phyloP scores from a whole-genome alignment of 495 filamentous ascomycete species.

The Penicillium herquei region DNA sequence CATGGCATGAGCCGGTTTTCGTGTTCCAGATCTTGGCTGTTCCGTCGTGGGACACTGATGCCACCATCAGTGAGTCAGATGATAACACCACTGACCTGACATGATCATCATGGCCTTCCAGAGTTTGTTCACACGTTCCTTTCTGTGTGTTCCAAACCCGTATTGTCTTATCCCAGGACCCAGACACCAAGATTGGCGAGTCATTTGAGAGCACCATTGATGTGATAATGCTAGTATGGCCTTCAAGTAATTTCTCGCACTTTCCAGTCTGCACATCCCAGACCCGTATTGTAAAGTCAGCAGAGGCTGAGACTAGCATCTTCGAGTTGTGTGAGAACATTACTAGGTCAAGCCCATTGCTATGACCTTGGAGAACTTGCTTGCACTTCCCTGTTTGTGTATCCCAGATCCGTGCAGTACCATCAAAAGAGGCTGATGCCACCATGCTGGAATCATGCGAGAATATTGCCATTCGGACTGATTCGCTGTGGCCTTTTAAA shows the following conservation, averaged over 20 bases:
- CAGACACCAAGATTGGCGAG: constrained; percentile 20
- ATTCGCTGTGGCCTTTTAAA: too few relatives aligned
- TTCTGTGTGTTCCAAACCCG: constrained; percentile 14
- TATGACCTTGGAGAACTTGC: background rate
- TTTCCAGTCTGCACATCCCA: background rate
- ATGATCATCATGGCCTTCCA: constrained; percentile 30
- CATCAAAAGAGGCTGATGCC: background rate
- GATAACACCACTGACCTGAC: too few relatives aligned
- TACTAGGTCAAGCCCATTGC: too few relatives aligned
- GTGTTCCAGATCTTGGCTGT: too few relatives aligned
- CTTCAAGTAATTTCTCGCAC: background rate
- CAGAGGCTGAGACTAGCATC: too few relatives aligned
- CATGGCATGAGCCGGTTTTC: too few relatives aligned
- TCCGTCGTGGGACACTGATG: too few relatives aligned
- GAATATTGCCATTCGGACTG: too few relatives aligned
- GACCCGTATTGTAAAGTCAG: background rate
- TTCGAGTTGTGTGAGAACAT: too few relatives aligned
- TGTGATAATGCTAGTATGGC: constrained; percentile 17
- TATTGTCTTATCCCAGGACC: constrained; percentile 10
- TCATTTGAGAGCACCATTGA: constrained; percentile 28
- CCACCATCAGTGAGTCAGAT: too few relatives aligned
- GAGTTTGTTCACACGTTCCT: constrained; percentile 10
- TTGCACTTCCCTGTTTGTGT: background rate
- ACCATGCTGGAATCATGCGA: too few relatives aligned
- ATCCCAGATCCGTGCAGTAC: background rate